A percentile compares a stretch with the other conserved stretches of the same genome.
These are phyloP conservation scores for Plicaturopsis crispa DNA, from an alignment of 768 basidiomycete species.

Conservation along the genomic window DNA sequence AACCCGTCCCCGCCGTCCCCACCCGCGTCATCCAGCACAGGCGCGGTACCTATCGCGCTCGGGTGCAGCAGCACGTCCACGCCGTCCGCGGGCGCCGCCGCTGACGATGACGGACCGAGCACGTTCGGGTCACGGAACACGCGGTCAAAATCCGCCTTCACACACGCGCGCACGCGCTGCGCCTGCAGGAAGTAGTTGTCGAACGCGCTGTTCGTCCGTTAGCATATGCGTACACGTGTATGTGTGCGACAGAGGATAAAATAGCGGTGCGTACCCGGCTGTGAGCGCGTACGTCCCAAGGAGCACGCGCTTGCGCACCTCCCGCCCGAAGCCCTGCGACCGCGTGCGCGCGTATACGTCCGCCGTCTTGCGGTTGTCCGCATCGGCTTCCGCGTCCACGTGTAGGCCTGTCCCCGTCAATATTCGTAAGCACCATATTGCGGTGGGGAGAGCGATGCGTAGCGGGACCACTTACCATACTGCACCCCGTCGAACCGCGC, in stretches of 20 bases:
- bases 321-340: slow-evolving; percentile 66
- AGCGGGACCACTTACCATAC: slow-evolving; percentile 45
- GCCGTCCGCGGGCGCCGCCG: slow-evolving; percentile 11
- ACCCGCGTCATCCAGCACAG: slow-evolving; percentile 30
- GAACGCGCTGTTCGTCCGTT: slow-evolving; percentile 59
- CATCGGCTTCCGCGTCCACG: slow-evolving; percentile 31
- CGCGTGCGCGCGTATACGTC: slow-evolving; percentile 61
- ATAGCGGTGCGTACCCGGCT: slow-evolving; percentile 61
- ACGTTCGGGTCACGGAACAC: slow-evolving; percentile 58
- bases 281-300: slow-evolving; percentile 89
- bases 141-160: slow-evolving; percentile 66
- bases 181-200: slow-evolving; percentile 97
- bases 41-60: slow-evolving; percentile 82
- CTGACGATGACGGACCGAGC: slow-evolving; percentile 19
- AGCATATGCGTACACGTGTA: slow-evolving; percentile 1
- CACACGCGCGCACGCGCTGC: slow-evolving; percentile 63
- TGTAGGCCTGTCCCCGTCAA: slow-evolving; percentile 36
- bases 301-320: slow-evolving; percentile 82
- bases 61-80: slow-evolving; percentile 86
- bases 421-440: neutral
- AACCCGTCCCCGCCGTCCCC: slow-evolving; percentile 16
- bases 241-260: neutral
- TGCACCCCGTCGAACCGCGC: slow-evolving; percentile 85
- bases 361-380: slow-evolving; percentile 41
- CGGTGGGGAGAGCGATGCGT: neutral